A percentile compares a stretch with the other conserved stretches of the same genome.
Evolutionary conservation across 2,329 filamentous ascomycete species (phyloP).

Genomic region (Tolypocladium ophioglossoides): DNA sequence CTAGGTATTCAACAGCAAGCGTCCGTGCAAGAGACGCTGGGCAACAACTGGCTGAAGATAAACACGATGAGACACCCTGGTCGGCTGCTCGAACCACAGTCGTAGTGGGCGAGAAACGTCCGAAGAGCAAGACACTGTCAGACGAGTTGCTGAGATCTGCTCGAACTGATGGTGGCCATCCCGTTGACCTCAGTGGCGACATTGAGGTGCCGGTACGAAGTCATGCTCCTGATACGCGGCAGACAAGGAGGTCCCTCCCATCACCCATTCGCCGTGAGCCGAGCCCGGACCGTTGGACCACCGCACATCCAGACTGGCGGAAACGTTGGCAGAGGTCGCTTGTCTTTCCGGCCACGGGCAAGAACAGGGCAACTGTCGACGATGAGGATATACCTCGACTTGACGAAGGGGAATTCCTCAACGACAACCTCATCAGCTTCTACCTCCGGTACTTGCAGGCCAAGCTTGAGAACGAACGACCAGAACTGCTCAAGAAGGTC

Average conservation of each 20-base stretch:
- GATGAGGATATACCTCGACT: conserved; percentile 65
- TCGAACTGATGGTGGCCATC: background rate
- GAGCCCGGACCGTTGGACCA: conserved; percentile 35
- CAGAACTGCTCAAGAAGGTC: conserved; percentile 51
- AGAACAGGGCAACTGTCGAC: conserved; percentile 54
- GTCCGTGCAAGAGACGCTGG: background rate
- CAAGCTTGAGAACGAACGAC: conserved; percentile 41
- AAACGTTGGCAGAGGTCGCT: conserved; percentile 46
- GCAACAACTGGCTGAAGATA: background rate
- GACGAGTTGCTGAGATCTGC: conserved; percentile 1
- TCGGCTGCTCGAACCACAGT: background rate
- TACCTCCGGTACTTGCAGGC: conserved; percentile 68
- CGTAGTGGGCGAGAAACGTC: background rate
- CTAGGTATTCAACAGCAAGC: background rate
- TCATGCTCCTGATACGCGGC: conserved; percentile 11
- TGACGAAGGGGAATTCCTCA: conserved; percentile 77
- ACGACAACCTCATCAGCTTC: conserved; percentile 87
- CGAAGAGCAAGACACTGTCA: background rate
- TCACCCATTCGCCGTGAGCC: conserved; percentile 2
- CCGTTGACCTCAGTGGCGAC: background rate
- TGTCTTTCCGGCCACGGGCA: conserved; percentile 47
- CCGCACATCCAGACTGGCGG: conserved; percentile 38
- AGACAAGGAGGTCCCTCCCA: conserved; percentile 13
- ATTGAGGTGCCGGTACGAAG: background rate
- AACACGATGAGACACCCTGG: background rate